phyloP scores from a whole-genome alignment of 1,284 basidiomycete genomes.

The Chondrostereum purpureum region DNA sequence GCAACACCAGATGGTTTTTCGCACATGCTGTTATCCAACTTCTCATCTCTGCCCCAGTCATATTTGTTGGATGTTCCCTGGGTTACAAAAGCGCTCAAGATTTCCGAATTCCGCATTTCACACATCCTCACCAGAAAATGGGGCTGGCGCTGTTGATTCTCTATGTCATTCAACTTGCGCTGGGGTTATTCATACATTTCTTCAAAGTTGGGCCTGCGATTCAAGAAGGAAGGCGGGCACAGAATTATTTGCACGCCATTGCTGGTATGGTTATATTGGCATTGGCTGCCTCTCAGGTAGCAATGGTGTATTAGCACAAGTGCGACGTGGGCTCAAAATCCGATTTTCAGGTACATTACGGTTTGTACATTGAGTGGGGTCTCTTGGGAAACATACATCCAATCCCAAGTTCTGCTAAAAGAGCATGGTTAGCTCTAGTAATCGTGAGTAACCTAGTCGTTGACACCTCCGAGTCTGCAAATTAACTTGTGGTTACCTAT shows the following conservation, averaged over 20 bases:
- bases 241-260: slow-evolving; percentile 41
- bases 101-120: slow-evolving; percentile 26
- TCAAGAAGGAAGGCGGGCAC: slow-evolving; percentile 33
- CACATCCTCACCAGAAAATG: slow-evolving; percentile 45
- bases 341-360: slow-evolving; percentile 36
- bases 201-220: slow-evolving; percentile 27
- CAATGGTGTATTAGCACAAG: slow-evolving; percentile 2
- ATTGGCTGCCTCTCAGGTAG: slow-evolving; percentile 42
- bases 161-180: slow-evolving; percentile 42
- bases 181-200: slow-evolving; percentile 49
- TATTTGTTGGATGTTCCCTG: slow-evolving; percentile 40
- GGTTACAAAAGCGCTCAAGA: slow-evolving; percentile 29
- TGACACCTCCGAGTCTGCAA: slow-evolving; percentile 4
- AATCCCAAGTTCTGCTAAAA: slow-evolving; percentile 34
- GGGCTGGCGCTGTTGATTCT: slow-evolving; percentile 54
- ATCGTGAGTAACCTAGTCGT: slow-evolving; percentile 28
- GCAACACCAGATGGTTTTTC: slow-evolving; percentile 48
- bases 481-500: slow-evolving; percentile 7
- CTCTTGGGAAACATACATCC: slow-evolving; percentile 29
- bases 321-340: background rate
- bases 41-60: slow-evolving; percentile 39
- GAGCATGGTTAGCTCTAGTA: slow-evolving; percentile 43
- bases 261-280: slow-evolving; percentile 40
- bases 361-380: slow-evolving; percentile 40
- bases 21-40: slow-evolving; percentile 42